Evolutionary conservation across 2,329 filamentous ascomycete species (phyloP).

Genomic region (Ceratocystis destructans): DNA sequence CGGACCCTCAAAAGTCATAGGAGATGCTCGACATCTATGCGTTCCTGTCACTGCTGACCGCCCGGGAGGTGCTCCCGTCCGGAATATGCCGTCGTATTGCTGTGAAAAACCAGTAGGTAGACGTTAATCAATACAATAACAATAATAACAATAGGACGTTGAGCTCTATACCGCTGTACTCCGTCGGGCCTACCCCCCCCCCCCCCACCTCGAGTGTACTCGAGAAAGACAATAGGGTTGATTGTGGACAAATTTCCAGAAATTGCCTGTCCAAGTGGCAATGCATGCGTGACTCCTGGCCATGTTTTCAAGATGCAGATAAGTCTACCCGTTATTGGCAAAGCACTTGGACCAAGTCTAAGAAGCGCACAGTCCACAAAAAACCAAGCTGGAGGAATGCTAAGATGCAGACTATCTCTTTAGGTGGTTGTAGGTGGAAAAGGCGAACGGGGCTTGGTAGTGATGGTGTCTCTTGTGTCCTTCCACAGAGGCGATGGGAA

Average conservation of each 20-base stretch:
- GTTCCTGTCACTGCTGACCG: too few relatives aligned
- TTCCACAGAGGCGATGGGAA: neutral
- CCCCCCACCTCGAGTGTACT: too few relatives aligned
- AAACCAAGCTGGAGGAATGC: neutral
- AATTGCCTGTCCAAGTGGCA: neutral
- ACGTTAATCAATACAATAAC: too few relatives aligned
- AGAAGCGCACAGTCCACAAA: neutral
- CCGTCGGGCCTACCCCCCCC: too few relatives aligned
- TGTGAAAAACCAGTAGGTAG: too few relatives aligned
- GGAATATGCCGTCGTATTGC: too few relatives aligned
- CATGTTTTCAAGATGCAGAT: constrained; percentile 2
- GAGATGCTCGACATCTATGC: too few relatives aligned
- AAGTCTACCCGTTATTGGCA: constrained; percentile 8
- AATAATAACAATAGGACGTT: too few relatives aligned
- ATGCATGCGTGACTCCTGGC: neutral
- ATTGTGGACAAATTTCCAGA: neutral
- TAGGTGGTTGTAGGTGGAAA: neutral
- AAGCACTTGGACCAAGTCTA: neutral
- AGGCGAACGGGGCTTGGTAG: neutral
- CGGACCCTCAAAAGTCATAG: too few relatives aligned
- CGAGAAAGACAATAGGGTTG: neutral
- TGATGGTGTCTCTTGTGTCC: neutral
- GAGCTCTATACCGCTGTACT: too few relatives aligned
- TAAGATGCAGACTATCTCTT: neutral
- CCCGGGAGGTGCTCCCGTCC: too few relatives aligned